Base-by-base conservation (phyloP, 768 basidiomycete species). In the Cystobasidium ongulense region DNA sequence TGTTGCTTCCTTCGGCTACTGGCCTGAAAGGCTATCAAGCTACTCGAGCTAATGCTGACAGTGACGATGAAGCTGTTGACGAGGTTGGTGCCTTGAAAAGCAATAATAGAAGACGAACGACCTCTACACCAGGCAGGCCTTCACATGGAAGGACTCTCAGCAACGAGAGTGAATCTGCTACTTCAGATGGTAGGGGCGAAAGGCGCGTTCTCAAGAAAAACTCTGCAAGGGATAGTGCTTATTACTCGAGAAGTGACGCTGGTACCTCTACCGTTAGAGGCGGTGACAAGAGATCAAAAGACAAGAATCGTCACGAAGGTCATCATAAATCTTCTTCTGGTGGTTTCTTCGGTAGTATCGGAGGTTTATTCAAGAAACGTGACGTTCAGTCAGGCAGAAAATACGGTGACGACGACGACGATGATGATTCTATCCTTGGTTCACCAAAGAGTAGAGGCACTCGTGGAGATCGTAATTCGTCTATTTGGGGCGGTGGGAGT, bases 381-480 rank as follows among this genome's bases (percentile, higher is more conserved):
- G 72, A 73, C 31, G 25, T 71, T 8, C 52, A 36, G 7, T 31
- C 35, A 7, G 35, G 38, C 13, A n/a, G 41, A 15, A 67, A 53
- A 2, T 53, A 33, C n/a, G 21, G 35, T 41, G 66, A 57, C 21
- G 50, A 59, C 29, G 54, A 62, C 4, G 61, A 75, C 70, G 74
- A 62, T 27, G 67, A 68, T 46, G 71, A 63, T 18, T 39, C 27
- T 38, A 21, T 36, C 33, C 35, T 59, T 11, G 71, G 41, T 27
- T 72, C 71, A 21, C 74, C 74, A 5, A 74, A 74, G 57, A 61
- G 43, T 31, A 27, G 74, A 53, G 41, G 39, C 13, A 74, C 74
- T 13, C 65, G 74, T 7, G 59, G 67, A 29, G 74, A 74, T 38
- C 41, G 31, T 2, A 46, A 67, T 31, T 50, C 54, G 4, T 71